A percentile compares a stretch with the other conserved stretches of the same genome.
Conservation (phyloP, 1,284 basidiomycete genomes). For the Puccinia horiana region DNA sequence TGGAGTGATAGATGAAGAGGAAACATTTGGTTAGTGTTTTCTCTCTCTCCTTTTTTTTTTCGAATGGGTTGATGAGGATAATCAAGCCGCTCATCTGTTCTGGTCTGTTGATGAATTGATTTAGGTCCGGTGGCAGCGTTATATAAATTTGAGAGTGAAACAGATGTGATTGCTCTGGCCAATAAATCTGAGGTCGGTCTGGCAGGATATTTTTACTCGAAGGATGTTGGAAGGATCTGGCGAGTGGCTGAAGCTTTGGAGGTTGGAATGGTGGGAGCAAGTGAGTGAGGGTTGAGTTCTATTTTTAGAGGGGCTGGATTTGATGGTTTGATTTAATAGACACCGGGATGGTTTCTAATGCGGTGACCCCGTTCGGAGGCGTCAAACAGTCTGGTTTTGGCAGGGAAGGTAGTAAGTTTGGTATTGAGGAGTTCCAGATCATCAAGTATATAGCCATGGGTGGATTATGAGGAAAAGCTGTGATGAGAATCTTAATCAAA, state of each 20-base stretch:
- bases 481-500: no score
- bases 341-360: conserved; percentile 77
- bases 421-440: conserved; percentile 64
- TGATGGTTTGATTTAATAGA: conserved; percentile 57
- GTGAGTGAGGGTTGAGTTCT: conserved; percentile 8
- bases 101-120: conserved; percentile 23
- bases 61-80: conserved; percentile 52
- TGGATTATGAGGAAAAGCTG: conserved; percentile 1
- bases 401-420: conserved; percentile 65
- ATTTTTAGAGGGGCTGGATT: neutral
- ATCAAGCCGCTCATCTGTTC: conserved; percentile 54
- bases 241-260: conserved; percentile 96
- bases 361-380: conserved; percentile 88
- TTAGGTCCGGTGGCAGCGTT: conserved; percentile 60
- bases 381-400: conserved; percentile 80
- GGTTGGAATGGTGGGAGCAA: conserved; percentile 87
- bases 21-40: conserved; percentile 72
- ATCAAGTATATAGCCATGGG: conserved; percentile 77
- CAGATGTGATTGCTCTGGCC: conserved; percentile 81
- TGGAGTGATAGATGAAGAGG: conserved; percentile 68
- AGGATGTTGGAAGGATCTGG: conserved; percentile 87
- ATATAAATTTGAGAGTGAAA: conserved; percentile 84
- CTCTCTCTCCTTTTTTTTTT: neutral
- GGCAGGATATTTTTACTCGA: conserved; percentile 81
- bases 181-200: conserved; percentile 84